Evolutionary conservation across 2,329 filamentous ascomycete genomes (phyloP), one percentile per base, ranked within the genome.

Genomic region (Botrytis medusae): DNA sequence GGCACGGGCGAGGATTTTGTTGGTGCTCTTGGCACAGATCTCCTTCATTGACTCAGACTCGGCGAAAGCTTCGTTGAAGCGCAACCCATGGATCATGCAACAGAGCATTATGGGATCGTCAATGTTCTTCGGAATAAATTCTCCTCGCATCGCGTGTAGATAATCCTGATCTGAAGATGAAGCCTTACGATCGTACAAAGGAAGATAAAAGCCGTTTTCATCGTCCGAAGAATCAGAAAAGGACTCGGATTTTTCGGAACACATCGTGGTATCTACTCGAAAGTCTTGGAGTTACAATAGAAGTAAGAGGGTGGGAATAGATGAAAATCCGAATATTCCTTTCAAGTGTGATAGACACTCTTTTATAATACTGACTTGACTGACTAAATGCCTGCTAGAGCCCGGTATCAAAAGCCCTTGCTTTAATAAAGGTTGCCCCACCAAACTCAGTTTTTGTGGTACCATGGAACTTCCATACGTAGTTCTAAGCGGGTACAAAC

Each of bases 161-260:
- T 25, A 61, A 16, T 40, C 0, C 4, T 40, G 32, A 4, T 40
- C 2, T 61, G 0, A 61, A 18, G 22, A 0, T 12, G 59, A 0
- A 40, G 59, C 32, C 1, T 2, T 4, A 25, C 0, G 6, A 40
- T 40, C 0, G 34, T 16, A 2, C 1, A 2, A 34, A 61, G 34
- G 59, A 1, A 25, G 10, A n/a, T 60, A 2, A 6, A 37, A 60
- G 32, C 4, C 18, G 2, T 18, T 1, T 32, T 1, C 1, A 22
- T 37, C 2, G 25, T 60, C 1, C 1, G 32, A 22, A 25, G 2
- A 20, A 18, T 1, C 14, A 9, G 59, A 10, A 57, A 1, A 22
- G 34, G 20, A 60, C 14, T 34, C 20, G 8, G 10, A 7, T 6
- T 32, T 10, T 59, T 61, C 32, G 20, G 34, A 40, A 61, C 1